phyloP scores from a whole-genome alignment of 2,329 filamentous ascomycete species.

The Curvularia eragrostidis region DNA sequence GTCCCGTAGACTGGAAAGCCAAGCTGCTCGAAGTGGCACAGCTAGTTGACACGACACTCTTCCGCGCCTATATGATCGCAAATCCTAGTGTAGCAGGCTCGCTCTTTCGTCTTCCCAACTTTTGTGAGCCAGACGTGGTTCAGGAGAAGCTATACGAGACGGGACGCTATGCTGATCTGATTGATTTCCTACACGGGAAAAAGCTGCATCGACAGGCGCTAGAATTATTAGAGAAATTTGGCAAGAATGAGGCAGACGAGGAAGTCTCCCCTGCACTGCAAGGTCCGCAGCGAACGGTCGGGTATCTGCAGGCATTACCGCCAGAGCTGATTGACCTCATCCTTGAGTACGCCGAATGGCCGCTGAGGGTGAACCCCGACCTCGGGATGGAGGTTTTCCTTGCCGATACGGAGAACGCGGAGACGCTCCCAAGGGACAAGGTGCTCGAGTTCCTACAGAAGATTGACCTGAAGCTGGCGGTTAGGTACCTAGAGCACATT shows the following conservation, averaged over 20 bases:
- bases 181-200: conserved; percentile 98
- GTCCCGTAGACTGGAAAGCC: conserved; percentile 66
- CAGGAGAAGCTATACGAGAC: conserved; percentile 90
- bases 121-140: conserved; percentile 94
- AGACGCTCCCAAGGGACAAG: conserved; percentile 78
- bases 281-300: conserved; percentile 82
- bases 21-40: conserved; percentile 78
- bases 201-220: conserved; percentile 88
- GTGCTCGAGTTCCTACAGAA: conserved; percentile 76
- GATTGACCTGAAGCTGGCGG: conserved; percentile 74
- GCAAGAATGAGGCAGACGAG: conserved; percentile 60
- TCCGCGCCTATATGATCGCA: conserved; percentile 93
- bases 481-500: conserved; percentile 87
- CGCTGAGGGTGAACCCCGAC: conserved; percentile 72
- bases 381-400: conserved; percentile 92
- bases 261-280: conserved; percentile 65
- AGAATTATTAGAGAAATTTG: conserved; percentile 81
- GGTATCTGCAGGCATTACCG: conserved; percentile 87
- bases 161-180: conserved; percentile 87
- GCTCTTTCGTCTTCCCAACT: conserved; percentile 94
- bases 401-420: conserved; percentile 92
- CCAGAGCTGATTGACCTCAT: conserved; percentile 90
- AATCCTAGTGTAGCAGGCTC: conserved; percentile 83
- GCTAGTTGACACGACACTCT: conserved; percentile 91
- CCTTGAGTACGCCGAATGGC: conserved; percentile 90